Base-by-base conservation (phyloP, 2,329 filamentous ascomycete genomes). In the Colletotrichum sp. region DNA sequence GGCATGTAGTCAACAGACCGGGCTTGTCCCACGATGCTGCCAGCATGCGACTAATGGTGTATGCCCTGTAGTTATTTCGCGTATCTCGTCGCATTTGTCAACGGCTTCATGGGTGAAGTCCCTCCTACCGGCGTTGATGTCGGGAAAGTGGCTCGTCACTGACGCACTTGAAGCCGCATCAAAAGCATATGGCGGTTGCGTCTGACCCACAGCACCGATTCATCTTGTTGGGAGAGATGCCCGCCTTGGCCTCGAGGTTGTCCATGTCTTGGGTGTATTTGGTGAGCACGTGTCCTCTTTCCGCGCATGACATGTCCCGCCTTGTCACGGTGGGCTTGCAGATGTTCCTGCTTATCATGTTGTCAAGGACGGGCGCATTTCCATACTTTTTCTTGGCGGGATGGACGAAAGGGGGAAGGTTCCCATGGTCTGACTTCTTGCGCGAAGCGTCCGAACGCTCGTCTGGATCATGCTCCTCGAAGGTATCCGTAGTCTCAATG, bases 221-320 rank as follows among this genome's bases (percentile, higher is more conserved):
- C n/a, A 99, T 90, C 82, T 97, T 98, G 39, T 95, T 93, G 2
- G 92, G 90, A 24, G 89, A 86, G 76, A 99, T 95, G 24, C 97
- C 97, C 0, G 96, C 96, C 81, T 95, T 93, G 77, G 93, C 91
- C 84, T 99, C 96, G 68, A 98, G 92, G 80, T 98, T 98, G 88
- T 99, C 97, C 81, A 99, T 99, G 84, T 99, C 99, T 84, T 99
- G 97, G 0, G 97, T 98, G 87, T 98, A 99, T 86, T 99, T 98
- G 57, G 96, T 99, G 75, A 98, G 91, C 8, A 99, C 84, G 98
- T 98, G 79, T 92, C 93, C 84, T 96, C 94, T 79, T 96, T 91
- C 84, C 99, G 95, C 39, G 99, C 15, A 39, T 39, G 36, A 16
- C 36, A 39, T 8, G 36, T 39, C 36, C 36, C 36, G 36, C 15